Percentiles rank a stretch among this genome's conserved stretches.
Evolutionary conservation across 2,329 filamentous ascomycete genomes (phyloP).

Genomic region (Canariomyces notabilis): DNA sequence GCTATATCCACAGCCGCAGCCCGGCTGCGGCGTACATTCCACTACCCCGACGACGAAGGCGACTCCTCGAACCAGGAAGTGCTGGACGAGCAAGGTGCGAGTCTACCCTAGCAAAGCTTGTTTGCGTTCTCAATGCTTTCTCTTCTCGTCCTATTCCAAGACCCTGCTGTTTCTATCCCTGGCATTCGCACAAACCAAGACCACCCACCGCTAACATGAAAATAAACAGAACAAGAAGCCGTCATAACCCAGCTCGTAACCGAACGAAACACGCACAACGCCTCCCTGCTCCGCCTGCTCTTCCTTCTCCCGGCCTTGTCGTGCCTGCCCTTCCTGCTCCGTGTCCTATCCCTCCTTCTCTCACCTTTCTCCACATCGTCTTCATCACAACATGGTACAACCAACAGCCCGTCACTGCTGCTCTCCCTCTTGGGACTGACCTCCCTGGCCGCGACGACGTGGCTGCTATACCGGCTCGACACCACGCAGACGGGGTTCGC

Average conservation of each 20-base stretch:
- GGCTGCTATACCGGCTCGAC: conserved; percentile 53
- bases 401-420: conserved; percentile 30
- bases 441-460: conserved; percentile 58
- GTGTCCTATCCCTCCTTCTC: conserved; percentile 37
- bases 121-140: not conserved
- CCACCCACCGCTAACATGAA: not conserved
- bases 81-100: conserved; percentile 70
- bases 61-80: conserved; percentile 50
- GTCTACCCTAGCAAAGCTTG: no score
- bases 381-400: no score
- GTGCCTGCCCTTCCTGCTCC: conserved; percentile 47
- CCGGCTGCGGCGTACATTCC: conserved; percentile 71
- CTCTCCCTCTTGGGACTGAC: conserved; percentile 55
- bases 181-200: not conserved
- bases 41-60: conserved; percentile 61
- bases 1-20: conserved; percentile 35
- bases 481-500: conserved; percentile 50
- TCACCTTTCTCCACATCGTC: no score
- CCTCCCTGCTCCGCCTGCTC: conserved; percentile 53
- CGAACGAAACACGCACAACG: conserved; percentile 54
- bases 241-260: conserved; percentile 52
- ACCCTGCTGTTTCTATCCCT: not conserved
- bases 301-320: conserved; percentile 55
- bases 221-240: conserved; percentile 57
- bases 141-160: not conserved